Percentiles rank a stretch among this genome's conserved stretches.
These are phyloP conservation scores for Podospora didyma DNA, from an alignment of 495 filamentous ascomycete species.

Conservation along the genomic window DNA sequence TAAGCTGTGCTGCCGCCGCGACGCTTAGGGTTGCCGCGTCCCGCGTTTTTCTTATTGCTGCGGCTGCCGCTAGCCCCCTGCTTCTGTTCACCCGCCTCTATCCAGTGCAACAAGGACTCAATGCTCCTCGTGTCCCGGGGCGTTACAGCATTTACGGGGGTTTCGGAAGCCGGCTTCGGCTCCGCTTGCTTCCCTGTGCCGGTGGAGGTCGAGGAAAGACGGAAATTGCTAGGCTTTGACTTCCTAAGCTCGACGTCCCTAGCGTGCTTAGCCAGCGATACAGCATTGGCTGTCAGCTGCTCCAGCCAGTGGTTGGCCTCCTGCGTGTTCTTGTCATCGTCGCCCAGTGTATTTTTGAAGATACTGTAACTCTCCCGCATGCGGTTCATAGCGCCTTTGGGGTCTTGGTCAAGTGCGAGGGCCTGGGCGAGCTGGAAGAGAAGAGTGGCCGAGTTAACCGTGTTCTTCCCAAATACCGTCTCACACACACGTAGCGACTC, in stretches of 20 bases:
- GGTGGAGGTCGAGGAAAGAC: slow-evolving; percentile 24
- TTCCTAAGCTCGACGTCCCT: slow-evolving; percentile 67
- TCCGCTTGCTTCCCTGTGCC: not conserved
- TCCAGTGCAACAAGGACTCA: too few species aligned
- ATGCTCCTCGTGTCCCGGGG: too few species aligned
- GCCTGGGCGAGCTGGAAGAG: slow-evolving; percentile 97
- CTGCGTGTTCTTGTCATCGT: slow-evolving; percentile 91
- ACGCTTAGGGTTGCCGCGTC: too few species aligned
- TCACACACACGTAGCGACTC: slow-evolving; percentile 83
- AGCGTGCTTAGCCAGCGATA: slow-evolving; percentile 85
- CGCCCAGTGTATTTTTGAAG: slow-evolving; percentile 78
- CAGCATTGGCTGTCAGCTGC: slow-evolving; percentile 90
- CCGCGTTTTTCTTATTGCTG: too few species aligned
- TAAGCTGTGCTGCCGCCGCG: too few species aligned
- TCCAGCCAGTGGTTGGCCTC: slow-evolving; percentile 93
- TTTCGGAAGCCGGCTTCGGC: too few species aligned
- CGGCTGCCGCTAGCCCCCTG: too few species aligned
- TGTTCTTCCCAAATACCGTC: slow-evolving; percentile 77
- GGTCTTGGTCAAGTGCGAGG: slow-evolving; percentile 85
- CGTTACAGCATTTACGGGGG: too few species aligned
- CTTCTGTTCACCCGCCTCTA: too few species aligned
- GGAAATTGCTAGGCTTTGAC: slow-evolving; percentile 48
- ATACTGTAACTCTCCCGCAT: slow-evolving; percentile 97
- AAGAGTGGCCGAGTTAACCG: slow-evolving; percentile 90
- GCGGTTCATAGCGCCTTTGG: slow-evolving; percentile 79